Evolutionary conservation across 768 basidiomycete species (phyloP).

Genomic region (Tubosaeta brunneosetosa): DNA sequence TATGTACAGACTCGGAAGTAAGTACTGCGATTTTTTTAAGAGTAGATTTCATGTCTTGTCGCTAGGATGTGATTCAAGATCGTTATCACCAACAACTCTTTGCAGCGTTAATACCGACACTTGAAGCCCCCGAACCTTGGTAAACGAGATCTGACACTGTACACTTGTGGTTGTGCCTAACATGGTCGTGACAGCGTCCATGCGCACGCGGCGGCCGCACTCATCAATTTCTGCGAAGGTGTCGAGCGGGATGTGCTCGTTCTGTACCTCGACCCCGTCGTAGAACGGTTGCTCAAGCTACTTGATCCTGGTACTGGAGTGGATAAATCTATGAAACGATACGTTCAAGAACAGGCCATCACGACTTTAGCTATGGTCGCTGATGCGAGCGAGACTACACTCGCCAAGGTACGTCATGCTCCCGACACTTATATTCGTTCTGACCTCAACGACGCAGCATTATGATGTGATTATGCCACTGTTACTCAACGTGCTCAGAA

Average conservation of each 20-base stretch:
- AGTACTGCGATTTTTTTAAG: slow-evolving; percentile 6
- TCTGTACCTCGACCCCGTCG: slow-evolving; percentile 76
- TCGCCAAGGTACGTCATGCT: slow-evolving; percentile 54
- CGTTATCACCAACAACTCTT: slow-evolving; percentile 66
- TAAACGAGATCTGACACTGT: slow-evolving; percentile 22
- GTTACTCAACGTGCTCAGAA: slow-evolving; percentile 66
- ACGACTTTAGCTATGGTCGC: slow-evolving; percentile 89
- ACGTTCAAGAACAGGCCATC: slow-evolving; percentile 85
- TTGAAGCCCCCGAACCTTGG: slow-evolving; percentile 75
- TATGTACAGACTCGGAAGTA: slow-evolving; percentile 87
- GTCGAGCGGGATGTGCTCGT: slow-evolving; percentile 68
- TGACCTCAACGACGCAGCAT: slow-evolving; percentile 41
- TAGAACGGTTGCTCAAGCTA: slow-evolving; percentile 56
- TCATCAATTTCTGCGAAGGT: slow-evolving; percentile 90
- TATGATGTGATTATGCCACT: slow-evolving; percentile 80
- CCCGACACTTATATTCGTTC: too few species aligned
- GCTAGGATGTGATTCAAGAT: slow-evolving; percentile 73
- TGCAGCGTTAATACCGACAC: slow-evolving; percentile 61
- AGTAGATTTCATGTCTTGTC: neutral
- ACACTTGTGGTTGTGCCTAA: neutral
- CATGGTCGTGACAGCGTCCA: slow-evolving; percentile 54
- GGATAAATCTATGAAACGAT: slow-evolving; percentile 42
- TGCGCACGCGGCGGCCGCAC: slow-evolving; percentile 79
- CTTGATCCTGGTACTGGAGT: slow-evolving; percentile 50
- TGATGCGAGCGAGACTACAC: slow-evolving; percentile 74